These are phyloP conservation scores for Plectosphaerella cucumerina DNA, from an alignment of 2,329 filamentous ascomycete genomes.

Conservation along the genomic window DNA sequence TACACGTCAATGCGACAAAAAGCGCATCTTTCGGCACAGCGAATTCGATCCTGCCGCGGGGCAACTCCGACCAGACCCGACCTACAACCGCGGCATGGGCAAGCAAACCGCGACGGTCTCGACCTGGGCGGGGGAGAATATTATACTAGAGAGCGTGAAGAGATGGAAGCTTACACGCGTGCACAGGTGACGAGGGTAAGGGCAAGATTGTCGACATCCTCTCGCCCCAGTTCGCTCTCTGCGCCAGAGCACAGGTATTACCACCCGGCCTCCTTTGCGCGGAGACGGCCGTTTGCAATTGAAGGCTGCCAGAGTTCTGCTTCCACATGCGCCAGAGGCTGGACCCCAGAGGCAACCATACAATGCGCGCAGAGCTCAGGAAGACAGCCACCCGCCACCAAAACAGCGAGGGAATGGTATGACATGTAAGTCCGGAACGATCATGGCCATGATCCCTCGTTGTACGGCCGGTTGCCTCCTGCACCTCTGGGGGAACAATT, in stretches of 20 bases:
- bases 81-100: neutral
- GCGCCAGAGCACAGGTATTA: neutral
- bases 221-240: neutral
- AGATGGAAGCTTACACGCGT: neutral
- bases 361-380: neutral
- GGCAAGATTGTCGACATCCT: slow-evolving; percentile 3
- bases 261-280: neutral
- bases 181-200: slow-evolving; percentile 1
- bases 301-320: neutral
- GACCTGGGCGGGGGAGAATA: neutral
- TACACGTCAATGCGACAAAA: neutral
- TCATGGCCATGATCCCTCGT: too few species aligned
- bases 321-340: neutral
- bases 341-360: neutral
- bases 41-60: neutral
- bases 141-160: neutral
- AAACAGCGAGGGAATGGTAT: neutral
- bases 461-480: too few species aligned
- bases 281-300: neutral
- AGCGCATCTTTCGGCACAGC: neutral
- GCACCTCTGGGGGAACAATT: too few species aligned
- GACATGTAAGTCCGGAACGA: neutral
- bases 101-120: neutral
- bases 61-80: neutral
- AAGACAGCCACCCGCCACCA: too few species aligned